phyloP scores from a whole-genome alignment of 805 yeast genomes.

The Metschnikowia kunwiensis region DNA sequence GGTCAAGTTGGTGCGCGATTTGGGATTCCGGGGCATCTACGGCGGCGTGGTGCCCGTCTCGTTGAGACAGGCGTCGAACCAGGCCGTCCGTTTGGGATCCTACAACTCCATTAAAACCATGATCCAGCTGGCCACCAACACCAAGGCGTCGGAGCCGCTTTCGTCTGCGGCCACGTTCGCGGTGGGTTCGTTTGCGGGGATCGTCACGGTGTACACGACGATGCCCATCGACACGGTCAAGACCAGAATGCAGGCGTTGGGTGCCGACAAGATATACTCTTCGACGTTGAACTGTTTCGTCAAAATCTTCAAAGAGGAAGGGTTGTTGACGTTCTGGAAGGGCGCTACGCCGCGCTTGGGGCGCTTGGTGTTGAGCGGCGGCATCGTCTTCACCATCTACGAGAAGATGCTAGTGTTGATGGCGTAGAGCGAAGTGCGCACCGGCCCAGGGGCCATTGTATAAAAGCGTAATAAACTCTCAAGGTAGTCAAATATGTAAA shows the following conservation, averaged over 20 bases:
- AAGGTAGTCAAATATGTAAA: no score
- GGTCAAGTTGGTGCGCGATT: constrained; percentile 61
- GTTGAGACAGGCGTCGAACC: constrained; percentile 92
- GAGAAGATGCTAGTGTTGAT: constrained; percentile 78
- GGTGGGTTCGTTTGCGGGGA: constrained; percentile 88
- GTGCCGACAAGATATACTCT: constrained; percentile 64
- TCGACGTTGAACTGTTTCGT: constrained; percentile 81
- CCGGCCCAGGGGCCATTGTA: no score
- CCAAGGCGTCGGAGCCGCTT: constrained; percentile 70
- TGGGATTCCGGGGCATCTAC: constrained; percentile 81
- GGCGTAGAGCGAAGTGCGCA: constrained; percentile 24
- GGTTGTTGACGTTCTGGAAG: constrained; percentile 89
- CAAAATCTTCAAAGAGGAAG: constrained; percentile 80
- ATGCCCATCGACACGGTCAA: constrained; percentile 96
- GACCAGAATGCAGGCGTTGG: constrained; percentile 94
- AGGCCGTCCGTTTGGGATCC: constrained; percentile 90
- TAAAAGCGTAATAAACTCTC: no score
- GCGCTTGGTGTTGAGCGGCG: constrained; percentile 88
- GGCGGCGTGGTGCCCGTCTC: constrained; percentile 92
- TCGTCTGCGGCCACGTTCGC: constrained; percentile 77
- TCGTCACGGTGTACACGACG: constrained; percentile 84
- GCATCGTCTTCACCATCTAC: constrained; percentile 94
- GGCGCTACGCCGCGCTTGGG: constrained; percentile 98
- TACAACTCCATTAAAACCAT: constrained; percentile 82
- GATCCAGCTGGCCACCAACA: constrained; percentile 65